Evolutionary conservation across 1,284 basidiomycete genomes (phyloP).

Genomic region (Porodaedalea pini): DNA sequence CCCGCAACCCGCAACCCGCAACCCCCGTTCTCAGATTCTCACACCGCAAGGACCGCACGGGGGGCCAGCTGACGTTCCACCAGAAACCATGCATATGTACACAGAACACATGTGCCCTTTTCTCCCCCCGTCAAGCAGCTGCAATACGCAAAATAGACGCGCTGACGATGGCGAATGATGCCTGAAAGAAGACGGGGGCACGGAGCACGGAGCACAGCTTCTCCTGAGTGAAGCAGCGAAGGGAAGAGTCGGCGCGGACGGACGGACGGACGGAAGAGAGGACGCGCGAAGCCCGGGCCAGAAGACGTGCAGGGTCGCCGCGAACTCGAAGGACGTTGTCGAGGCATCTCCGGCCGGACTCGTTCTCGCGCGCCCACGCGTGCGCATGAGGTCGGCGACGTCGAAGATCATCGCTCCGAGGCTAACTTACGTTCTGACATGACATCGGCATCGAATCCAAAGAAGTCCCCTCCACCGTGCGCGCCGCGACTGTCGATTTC

Average conservation of each 20-base stretch:
- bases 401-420: background rate
- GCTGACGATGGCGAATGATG: too few relatives aligned
- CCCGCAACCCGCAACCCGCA: background rate
- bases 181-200: too few relatives aligned
- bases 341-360: background rate
- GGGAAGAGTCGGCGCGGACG: too few relatives aligned
- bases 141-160: too few relatives aligned
- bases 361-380: background rate
- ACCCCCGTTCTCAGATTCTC: conserved; percentile 1
- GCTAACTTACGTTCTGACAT: background rate
- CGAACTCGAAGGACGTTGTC: background rate
- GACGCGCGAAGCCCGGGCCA: background rate
- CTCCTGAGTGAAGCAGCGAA: too few relatives aligned
- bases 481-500: too few relatives aligned
- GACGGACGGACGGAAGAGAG: too few relatives aligned
- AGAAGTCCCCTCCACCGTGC: background rate
- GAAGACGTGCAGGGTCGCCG: background rate
- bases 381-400: background rate
- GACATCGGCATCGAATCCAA: background rate
- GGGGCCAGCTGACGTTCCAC: background rate
- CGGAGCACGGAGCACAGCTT: too few relatives aligned
- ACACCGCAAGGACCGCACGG: background rate
- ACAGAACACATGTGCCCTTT: too few relatives aligned
- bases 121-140: too few relatives aligned
- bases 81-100: background rate